These are phyloP conservation scores for Porpolomopsis calyptriformis DNA, from an alignment of 768 basidiomycete genomes.

Conservation along the genomic window DNA sequence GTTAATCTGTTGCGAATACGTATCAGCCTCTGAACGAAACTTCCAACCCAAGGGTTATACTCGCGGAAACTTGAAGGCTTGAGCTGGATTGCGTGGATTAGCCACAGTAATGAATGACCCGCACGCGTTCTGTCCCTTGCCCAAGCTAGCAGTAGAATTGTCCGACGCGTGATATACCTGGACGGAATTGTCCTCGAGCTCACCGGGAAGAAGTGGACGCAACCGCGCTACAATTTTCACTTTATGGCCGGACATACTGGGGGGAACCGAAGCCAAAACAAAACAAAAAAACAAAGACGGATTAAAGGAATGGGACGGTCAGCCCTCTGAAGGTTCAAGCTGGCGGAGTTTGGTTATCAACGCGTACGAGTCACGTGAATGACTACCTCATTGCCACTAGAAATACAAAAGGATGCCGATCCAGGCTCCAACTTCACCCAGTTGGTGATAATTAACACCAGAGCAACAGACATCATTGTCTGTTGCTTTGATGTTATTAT, in stretches of 20 bases:
- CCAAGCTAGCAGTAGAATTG: neutral
- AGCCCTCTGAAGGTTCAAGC: neutral
- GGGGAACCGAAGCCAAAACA: neutral
- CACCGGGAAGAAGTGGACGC: conserved; percentile 50
- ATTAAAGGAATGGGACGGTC: neutral
- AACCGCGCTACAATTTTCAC: conserved; percentile 67
- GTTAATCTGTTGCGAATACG: conserved; percentile 42
- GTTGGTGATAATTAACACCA: too few species aligned
- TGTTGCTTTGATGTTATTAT: too few species aligned
- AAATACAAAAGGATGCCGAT: too few species aligned
- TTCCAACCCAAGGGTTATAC: conserved; percentile 14
- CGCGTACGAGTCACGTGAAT: neutral
- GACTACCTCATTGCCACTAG: too few species aligned
- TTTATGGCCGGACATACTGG: conserved; percentile 26
- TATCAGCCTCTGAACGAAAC: neutral
- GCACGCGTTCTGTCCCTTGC: conserved; percentile 20
- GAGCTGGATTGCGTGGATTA: conserved; percentile 58
- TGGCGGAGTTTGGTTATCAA: neutral
- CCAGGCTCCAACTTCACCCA: too few species aligned
- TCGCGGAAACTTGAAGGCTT: conserved; percentile 73
- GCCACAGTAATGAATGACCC: conserved; percentile 49
- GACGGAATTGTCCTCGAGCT: conserved; percentile 53
- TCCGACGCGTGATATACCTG: conserved; percentile 31
- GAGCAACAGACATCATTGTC: too few species aligned
- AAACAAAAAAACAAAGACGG: neutral